Percentiles rank a stretch among this genome's conserved stretches.
Conservation (phyloP, 768 basidiomycete genomes). For the Podaxis pistillaris region DNA sequence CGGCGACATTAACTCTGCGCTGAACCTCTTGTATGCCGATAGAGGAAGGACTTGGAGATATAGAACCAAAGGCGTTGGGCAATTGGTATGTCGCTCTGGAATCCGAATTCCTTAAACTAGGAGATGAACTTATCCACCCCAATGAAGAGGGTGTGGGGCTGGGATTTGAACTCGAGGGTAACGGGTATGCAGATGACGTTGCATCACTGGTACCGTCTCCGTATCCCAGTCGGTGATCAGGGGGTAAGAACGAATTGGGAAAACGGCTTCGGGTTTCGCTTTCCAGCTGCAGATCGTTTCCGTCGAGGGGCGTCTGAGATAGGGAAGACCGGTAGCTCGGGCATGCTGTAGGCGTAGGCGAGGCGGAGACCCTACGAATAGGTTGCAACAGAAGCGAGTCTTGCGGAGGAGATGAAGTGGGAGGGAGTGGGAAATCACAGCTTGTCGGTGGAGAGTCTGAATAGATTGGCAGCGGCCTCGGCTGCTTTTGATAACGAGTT, state of each 20-base stretch:
- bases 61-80: not conserved
- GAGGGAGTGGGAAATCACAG: not conserved
- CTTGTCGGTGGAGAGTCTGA: not conserved
- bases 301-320: not conserved
- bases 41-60: not conserved
- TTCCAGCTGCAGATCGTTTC: not conserved
- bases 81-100: no score
- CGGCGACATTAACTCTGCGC: not conserved
- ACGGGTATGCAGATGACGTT: conserved; percentile 7
- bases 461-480: not conserved
- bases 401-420: not conserved
- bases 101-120: not conserved
- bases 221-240: not conserved
- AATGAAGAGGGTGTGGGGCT: not conserved
- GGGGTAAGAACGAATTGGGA: not conserved
- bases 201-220: not conserved
- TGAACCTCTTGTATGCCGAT: not conserved
- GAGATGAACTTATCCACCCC: not conserved
- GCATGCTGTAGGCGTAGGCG: not conserved
- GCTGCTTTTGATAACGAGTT: not conserved
- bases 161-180: conserved; percentile 14
- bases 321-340: not conserved
- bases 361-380: not conserved
- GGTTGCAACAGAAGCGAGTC: not conserved
- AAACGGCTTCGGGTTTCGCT: not conserved